These are phyloP conservation scores for Rhexocercosporidium sp. DNA, from an alignment of 2,329 filamentous ascomycete species.

Conservation along the genomic window DNA sequence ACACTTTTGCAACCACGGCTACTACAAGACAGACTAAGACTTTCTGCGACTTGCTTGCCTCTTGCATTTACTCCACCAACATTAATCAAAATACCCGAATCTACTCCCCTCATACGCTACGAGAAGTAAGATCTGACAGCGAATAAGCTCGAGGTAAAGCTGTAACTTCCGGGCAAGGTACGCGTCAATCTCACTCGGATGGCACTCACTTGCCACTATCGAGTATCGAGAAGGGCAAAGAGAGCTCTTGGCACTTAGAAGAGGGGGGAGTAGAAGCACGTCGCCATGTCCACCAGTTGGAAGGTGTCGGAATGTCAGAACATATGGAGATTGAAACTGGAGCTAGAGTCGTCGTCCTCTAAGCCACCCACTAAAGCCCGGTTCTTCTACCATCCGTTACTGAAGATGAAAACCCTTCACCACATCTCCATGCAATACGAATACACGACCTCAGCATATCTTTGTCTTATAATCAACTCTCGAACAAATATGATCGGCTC, in stretches of 20 bases:
- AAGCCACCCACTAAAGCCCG: background rate
- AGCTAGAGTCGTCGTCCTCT: background rate
- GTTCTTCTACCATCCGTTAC: too few relatives aligned
- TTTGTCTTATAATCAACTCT: too few relatives aligned
- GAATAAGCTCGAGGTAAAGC: too few relatives aligned
- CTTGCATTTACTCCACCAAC: conserved; percentile 1
- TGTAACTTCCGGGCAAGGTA: too few relatives aligned
- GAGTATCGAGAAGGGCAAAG: background rate
- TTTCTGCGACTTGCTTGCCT: background rate
- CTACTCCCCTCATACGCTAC: background rate
- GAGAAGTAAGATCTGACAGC: background rate
- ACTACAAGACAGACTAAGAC: too few relatives aligned
- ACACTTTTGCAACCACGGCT: too few relatives aligned
- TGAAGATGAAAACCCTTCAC: too few relatives aligned
- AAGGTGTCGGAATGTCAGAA: background rate
- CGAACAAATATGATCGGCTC: background rate
- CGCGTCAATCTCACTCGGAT: conserved; percentile 9
- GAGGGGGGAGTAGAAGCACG: background rate
- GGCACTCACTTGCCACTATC: background rate
- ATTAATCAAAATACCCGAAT: background rate
- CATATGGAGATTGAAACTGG: background rate
- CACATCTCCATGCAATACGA: too few relatives aligned
- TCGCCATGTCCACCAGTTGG: conserved; percentile 5
- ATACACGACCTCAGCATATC: background rate
- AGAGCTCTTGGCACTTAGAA: background rate